These are phyloP conservation scores for Pythium rhizo-oryzae DNA, from an alignment of 352 stramenopile genomes.

Conservation along the genomic window DNA sequence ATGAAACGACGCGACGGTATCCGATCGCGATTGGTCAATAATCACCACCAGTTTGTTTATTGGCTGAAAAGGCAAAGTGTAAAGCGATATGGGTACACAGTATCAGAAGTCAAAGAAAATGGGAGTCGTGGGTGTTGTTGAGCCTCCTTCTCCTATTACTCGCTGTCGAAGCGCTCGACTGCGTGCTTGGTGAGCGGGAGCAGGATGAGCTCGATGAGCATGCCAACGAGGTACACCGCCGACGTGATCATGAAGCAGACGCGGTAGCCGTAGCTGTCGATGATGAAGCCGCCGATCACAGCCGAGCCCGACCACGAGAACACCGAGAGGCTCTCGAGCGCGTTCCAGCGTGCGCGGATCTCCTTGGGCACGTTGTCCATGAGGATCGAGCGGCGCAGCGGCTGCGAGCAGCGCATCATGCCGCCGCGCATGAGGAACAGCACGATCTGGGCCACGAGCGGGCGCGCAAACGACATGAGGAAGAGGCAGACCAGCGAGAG, in stretches of 20 bases:
- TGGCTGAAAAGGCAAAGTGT: conserved; percentile 4
- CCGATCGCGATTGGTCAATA: no score
- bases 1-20: not conserved
- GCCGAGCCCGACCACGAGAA: conserved; percentile 69
- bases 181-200: conserved; percentile 63
- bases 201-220: conserved; percentile 54
- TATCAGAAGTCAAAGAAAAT: conserved; percentile 9
- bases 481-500: conserved; percentile 37
- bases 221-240: conserved; percentile 45
- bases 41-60: not conserved
- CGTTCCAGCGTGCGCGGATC: conserved; percentile 68
- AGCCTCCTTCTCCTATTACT: no score
- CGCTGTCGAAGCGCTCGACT: conserved; percentile 38
- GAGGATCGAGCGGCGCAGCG: conserved; percentile 63
- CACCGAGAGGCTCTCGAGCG: conserved; percentile 62
- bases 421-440: conserved; percentile 56
- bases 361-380: conserved; percentile 74
- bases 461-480: conserved; percentile 41
- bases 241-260: conserved; percentile 62
- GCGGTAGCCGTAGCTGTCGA: conserved; percentile 66
- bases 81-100: conserved; percentile 22
- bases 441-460: conserved; percentile 30
- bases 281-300: conserved; percentile 59
- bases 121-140: no score
- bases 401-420: conserved; percentile 66